A percentile compares a stretch with the other conserved stretches of the same genome.
Evolutionary conservation across 225 moss, liverwort and hornwort genomes (phyloP).

Genomic region (Pseudisothecium myosuroides): DNA sequence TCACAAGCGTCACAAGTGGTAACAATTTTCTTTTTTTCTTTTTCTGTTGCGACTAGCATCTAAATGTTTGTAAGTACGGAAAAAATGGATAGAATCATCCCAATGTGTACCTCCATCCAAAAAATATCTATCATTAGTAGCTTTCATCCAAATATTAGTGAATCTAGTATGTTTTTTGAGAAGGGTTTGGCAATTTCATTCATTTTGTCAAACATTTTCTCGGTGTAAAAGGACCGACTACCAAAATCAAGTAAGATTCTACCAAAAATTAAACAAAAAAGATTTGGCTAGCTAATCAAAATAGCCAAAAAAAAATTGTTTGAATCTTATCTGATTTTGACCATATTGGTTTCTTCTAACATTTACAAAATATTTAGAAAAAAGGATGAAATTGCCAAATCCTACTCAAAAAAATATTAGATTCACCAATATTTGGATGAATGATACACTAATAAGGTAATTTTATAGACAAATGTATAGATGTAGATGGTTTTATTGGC

Average conservation of each 20-base stretch:
- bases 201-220: neutral
- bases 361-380: neutral
- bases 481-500: neutral
- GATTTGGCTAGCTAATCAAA: rapidly evolving
- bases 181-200: neutral
- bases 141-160: neutral
- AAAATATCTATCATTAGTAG: rapidly evolving
- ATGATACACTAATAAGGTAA: neutral
- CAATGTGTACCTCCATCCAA: rapidly evolving
- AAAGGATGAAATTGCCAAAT: neutral
- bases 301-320: neutral
- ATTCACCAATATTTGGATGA: neutral
- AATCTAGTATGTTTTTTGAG: neutral
- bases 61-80: neutral
- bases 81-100: neutral
- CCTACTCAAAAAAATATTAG: neutral
- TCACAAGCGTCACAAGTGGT: too few relatives aligned
- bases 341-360: rapidly evolving
- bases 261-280: neutral
- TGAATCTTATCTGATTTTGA: rapidly evolving
- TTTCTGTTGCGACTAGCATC: too few relatives aligned
- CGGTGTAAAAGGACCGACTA: rapidly evolving
- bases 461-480: neutral
- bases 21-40: too few relatives aligned
- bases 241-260: neutral